Base-by-base conservation (phyloP, 1,284 basidiomycete genomes). In the Trichosporon faecale region DNA sequence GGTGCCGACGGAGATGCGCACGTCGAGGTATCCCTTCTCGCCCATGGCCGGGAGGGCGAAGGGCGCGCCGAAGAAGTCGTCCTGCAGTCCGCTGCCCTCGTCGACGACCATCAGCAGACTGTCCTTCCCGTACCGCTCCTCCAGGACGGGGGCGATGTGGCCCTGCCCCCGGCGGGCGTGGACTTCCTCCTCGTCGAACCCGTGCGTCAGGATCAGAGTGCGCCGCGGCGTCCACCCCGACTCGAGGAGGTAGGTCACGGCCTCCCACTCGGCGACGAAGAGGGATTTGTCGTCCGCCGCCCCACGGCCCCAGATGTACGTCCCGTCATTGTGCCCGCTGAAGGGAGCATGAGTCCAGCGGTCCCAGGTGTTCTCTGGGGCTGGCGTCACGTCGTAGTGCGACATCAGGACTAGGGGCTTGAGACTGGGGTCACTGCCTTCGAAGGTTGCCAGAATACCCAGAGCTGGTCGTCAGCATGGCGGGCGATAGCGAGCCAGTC, bases 401-500 rank as follows among this genome's bases (percentile, higher is more conserved):
- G 81, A 76, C 80, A 82, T 81, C 33, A 84, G 71, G 1, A 86
- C 72, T 8, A 85, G 75, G 0, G 86, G 86, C 70, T 86, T 85
- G 64, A 87, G 80, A n/a, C 73, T 71, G 6, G 76, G 70, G 66
- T 86, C 83, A 3, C 80, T 78, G 3, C 86, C 86, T 46, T 83
- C 66, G 72, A 85, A 83, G 0, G 85, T 86, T 66, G 84, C 84
- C 6, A 86, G 67, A 31, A 86, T 82, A 33, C 85, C 86, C 33
- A 85, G 80, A 1, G 79, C 78, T 80, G 60, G 18, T 14, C 11
- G 14, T 70, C 29, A 67, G 66, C n/a, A n/a, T n/a, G n/a, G n/a
- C 40, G 3, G 9, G 40, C 37, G 27, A 12, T 31, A 40, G 37
- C 37, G 37, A 40, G 37, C 37, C 11, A 40, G 37, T 16, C n/a